Percentiles rank a stretch among this genome's conserved stretches.
Conservation (phyloP, 768 basidiomycete genomes). For the Termitomyces sp. region DNA sequence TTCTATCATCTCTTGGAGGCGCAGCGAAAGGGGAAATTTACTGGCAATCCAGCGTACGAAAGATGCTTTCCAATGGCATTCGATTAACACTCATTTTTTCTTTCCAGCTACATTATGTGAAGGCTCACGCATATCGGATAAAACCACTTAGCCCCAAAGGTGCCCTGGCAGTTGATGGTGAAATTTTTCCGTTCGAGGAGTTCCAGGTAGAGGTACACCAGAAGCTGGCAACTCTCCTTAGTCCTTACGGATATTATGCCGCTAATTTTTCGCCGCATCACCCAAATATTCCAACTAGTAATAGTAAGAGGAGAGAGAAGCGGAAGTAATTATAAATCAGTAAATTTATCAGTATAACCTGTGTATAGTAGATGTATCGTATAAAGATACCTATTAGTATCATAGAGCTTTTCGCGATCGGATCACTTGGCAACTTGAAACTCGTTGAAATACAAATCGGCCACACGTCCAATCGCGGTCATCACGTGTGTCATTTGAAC, state of each 20-base stretch:
- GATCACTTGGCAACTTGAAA: no score
- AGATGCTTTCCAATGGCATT: conserved; percentile 13
- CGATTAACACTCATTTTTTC: conserved; percentile 8
- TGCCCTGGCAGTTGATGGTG: conserved; percentile 73
- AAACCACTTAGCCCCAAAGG: conserved; percentile 56
- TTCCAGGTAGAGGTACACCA: conserved; percentile 76
- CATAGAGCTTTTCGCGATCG: background rate
- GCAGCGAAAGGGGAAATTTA: conserved; percentile 58
- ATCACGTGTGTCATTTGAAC: background rate
- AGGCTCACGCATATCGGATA: conserved; percentile 70
- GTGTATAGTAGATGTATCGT: background rate
- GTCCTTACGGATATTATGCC: conserved; percentile 58
- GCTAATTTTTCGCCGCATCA: conserved; percentile 41
- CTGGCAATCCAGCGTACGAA: conserved; percentile 61
- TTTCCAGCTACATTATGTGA: conserved; percentile 63
- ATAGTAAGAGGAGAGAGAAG: background rate
- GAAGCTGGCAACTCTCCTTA: conserved; percentile 63
- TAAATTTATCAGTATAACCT: background rate
- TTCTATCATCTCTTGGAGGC: conserved; percentile 53
- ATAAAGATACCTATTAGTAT: no score
- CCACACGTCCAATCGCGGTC: no score
- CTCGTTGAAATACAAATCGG: no score
- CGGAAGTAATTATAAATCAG: background rate
- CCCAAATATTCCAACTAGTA: background rate
- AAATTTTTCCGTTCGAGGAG: conserved; percentile 67